phyloP scores from a whole-genome alignment of 2,329 filamentous ascomycete genomes.

The Penicillium sp. region DNA sequence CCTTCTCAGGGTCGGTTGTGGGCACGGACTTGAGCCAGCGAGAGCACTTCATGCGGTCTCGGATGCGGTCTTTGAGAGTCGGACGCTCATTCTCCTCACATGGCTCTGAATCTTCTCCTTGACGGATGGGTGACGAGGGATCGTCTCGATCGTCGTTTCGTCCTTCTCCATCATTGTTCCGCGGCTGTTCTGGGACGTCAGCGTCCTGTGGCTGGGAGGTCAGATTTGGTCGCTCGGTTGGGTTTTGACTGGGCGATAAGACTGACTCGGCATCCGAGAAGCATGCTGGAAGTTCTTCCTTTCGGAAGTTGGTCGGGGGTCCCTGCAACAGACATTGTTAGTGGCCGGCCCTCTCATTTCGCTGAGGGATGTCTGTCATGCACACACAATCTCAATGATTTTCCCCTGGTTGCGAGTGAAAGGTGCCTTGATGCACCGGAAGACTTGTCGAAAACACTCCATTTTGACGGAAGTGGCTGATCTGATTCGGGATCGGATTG shows the following conservation, averaged over 20 bases:
- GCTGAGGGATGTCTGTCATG: neutral
- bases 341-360: neutral
- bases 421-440: constrained; percentile 35
- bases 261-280: constrained; percentile 44
- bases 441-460: constrained; percentile 41
- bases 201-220: constrained; percentile 34
- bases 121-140: constrained; percentile 29
- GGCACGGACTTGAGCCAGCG: constrained; percentile 15
- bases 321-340: constrained; percentile 35
- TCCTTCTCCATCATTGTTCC: constrained; percentile 33
- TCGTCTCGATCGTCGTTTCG: constrained; percentile 25
- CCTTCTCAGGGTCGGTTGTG: constrained; percentile 6
- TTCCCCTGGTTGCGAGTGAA: constrained; percentile 33
- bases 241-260: constrained; percentile 18
- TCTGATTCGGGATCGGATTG: neutral
- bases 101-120: constrained; percentile 32
- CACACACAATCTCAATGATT: constrained; percentile 40
- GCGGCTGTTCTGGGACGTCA: constrained; percentile 36
- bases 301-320: constrained; percentile 46
- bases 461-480: constrained; percentile 20
- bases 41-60: constrained; percentile 19
- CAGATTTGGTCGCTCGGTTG: constrained; percentile 26
- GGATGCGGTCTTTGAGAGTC: constrained; percentile 22
- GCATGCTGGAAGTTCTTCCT: constrained; percentile 42
- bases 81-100: constrained; percentile 33